These are phyloP conservation scores for Aspergillus aculeatinus DNA, from an alignment of 2,329 filamentous ascomycete genomes.

Conservation along the genomic window DNA sequence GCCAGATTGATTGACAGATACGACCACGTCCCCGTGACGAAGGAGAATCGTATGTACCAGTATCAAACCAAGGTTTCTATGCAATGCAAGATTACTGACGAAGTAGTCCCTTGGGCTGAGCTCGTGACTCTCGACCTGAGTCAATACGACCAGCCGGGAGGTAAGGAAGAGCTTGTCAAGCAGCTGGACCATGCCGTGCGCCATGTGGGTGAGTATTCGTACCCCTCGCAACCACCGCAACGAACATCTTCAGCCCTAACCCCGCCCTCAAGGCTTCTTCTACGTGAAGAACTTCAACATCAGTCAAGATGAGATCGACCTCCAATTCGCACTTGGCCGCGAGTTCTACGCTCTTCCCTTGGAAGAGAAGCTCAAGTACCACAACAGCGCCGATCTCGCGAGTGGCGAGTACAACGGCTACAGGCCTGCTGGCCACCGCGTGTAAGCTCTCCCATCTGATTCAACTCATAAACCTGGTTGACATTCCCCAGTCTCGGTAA, in stretches of 20 bases:
- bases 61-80: neutral
- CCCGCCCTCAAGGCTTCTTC: constrained; percentile 53
- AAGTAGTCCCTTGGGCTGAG: constrained; percentile 52
- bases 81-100: constrained; percentile 13
- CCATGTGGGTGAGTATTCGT: constrained; percentile 35
- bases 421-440: constrained; percentile 47
- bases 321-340: constrained; percentile 61
- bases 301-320: constrained; percentile 59
- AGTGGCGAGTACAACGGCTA: constrained; percentile 60
- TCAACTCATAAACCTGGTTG: constrained; percentile 7
- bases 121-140: constrained; percentile 58
- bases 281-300: constrained; percentile 64
- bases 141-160: constrained; percentile 54
- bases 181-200: constrained; percentile 57
- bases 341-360: constrained; percentile 57
- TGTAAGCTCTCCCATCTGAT: constrained; percentile 20
- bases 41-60: constrained; percentile 34
- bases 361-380: constrained; percentile 61
- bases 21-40: constrained; percentile 49
- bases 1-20: constrained; percentile 40
- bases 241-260: constrained; percentile 1
- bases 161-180: constrained; percentile 54
- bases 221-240: neutral
- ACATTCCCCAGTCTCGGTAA: constrained; percentile 29
- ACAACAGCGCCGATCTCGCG: constrained; percentile 46